A percentile compares a stretch with the other conserved stretches of the same genome.
These are phyloP conservation scores for Pichia membranifaciens DNA, from an alignment of 805 yeast genomes.

Conservation along the genomic window DNA sequence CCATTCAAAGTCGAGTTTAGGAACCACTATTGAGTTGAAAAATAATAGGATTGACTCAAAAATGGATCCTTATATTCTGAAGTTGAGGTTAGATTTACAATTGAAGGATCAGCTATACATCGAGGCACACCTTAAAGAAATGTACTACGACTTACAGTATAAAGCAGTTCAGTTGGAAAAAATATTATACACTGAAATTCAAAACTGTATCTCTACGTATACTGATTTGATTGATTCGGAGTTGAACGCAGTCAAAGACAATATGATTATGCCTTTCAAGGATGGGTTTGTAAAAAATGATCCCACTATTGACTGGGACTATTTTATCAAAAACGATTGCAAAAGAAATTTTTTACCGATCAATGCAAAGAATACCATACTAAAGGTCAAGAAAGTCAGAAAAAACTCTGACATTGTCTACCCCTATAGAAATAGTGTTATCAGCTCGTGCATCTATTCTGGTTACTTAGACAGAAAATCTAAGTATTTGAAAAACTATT, in stretches of 20 bases:
- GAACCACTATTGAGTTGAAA: constrained; percentile 23
- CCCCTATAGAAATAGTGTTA: constrained; percentile 47
- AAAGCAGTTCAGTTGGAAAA: constrained; percentile 62
- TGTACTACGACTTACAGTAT: constrained; percentile 56
- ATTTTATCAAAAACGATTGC: constrained; percentile 44
- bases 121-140: constrained; percentile 61
- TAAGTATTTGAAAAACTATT: constrained; percentile 54
- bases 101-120: constrained; percentile 56
- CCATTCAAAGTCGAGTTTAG: constrained; percentile 28
- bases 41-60: constrained; percentile 22
- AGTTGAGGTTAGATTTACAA: constrained; percentile 58
- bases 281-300: constrained; percentile 50
- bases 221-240: constrained; percentile 48
- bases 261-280: constrained; percentile 48
- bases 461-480: constrained; percentile 58
- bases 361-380: constrained; percentile 25
- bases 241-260: constrained; percentile 39
- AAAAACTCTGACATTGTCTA: constrained; percentile 47
- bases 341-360: constrained; percentile 38
- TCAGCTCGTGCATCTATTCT: constrained; percentile 49
- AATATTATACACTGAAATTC: constrained; percentile 57
- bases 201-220: constrained; percentile 48
- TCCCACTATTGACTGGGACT: constrained; percentile 65
- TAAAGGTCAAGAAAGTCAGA: constrained; percentile 34
- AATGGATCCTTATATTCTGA: constrained; percentile 58